Evolutionary conservation across 805 yeast species (phyloP).

Genomic region (Saturnispora hagleri): DNA sequence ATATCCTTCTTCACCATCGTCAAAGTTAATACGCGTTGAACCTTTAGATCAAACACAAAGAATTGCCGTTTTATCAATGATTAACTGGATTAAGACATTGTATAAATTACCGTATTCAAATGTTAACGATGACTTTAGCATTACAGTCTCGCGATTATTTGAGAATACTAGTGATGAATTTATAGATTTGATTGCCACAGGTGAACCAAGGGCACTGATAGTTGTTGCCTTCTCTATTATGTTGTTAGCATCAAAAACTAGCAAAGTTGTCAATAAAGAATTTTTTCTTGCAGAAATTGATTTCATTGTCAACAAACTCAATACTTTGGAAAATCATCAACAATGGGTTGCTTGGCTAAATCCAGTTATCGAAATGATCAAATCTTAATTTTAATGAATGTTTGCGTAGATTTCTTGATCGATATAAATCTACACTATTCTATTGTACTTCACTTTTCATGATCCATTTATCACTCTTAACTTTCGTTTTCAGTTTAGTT

Average conservation of each 20-base stretch:
- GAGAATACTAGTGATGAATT: slow-evolving; percentile 8
- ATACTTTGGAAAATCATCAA: slow-evolving; percentile 1
- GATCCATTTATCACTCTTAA: background rate
- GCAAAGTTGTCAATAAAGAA: slow-evolving; percentile 3
- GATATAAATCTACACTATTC: background rate
- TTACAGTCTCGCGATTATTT: slow-evolving; percentile 13
- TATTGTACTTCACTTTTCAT: background rate
- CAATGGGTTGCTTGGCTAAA: slow-evolving; percentile 13
- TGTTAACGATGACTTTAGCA: slow-evolving; percentile 12
- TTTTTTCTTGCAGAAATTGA: slow-evolving; percentile 8
- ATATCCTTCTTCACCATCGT: background rate
- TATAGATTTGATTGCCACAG: slow-evolving; percentile 10
- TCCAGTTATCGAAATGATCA: slow-evolving; percentile 8
- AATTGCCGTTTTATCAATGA: background rate
- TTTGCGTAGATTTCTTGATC: background rate
- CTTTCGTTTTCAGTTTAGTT: background rate
- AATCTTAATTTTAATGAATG: background rate
- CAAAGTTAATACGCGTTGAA: background rate
- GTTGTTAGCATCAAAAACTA: slow-evolving; percentile 11
- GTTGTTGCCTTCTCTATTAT: slow-evolving; percentile 16
- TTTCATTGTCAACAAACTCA: slow-evolving; percentile 6
- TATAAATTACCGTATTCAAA: slow-evolving; percentile 2
- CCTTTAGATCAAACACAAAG: background rate
- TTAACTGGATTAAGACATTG: slow-evolving; percentile 4
- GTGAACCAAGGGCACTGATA: slow-evolving; percentile 17